Conservation (phyloP, 2,329 filamentous ascomycete genomes). For the Hypomyces perniciosus region DNA sequence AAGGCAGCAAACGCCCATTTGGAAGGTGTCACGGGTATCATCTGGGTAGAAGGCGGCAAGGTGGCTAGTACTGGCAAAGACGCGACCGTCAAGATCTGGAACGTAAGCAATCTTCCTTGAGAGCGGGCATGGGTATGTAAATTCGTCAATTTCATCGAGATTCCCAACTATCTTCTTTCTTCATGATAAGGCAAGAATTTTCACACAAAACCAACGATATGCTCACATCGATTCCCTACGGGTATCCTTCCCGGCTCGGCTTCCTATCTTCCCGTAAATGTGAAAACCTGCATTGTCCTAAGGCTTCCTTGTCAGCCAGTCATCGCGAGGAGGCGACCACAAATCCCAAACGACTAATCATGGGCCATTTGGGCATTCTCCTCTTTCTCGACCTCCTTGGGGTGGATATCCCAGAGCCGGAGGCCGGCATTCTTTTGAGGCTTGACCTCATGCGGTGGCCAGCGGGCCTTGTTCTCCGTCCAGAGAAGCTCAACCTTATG, state of each 20-base stretch:
- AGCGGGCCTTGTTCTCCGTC: conserved; percentile 31
- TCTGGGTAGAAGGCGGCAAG: conserved; percentile 66
- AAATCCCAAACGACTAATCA: conserved; percentile 28
- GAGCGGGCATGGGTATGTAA: not conserved
- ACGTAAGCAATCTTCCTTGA: conserved; percentile 32
- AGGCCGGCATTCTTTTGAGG: conserved; percentile 14
- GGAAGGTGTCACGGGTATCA: conserved; percentile 85
- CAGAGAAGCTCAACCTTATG: conserved; percentile 31
- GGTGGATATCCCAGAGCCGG: conserved; percentile 31
- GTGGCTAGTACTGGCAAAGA: conserved; percentile 80
- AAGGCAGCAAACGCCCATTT: conserved; percentile 89
- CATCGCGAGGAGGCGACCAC: conserved; percentile 8
- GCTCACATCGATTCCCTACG: too few species aligned
- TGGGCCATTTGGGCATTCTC: conserved; percentile 33
- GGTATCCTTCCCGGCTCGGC: too few species aligned
- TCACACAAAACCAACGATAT: not conserved
- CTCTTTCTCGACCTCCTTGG: conserved; percentile 28
- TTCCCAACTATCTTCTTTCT: not conserved
- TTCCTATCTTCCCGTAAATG: too few species aligned
- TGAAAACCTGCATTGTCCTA: not conserved
- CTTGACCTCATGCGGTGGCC: conserved; percentile 26
- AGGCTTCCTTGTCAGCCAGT: not conserved
- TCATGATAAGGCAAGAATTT: not conserved
- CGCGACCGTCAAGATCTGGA: conserved; percentile 87
- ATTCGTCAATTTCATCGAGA: not conserved